Conservation (phyloP, 2,329 filamentous ascomycete species). For the Phialophora verrucosa region DNA sequence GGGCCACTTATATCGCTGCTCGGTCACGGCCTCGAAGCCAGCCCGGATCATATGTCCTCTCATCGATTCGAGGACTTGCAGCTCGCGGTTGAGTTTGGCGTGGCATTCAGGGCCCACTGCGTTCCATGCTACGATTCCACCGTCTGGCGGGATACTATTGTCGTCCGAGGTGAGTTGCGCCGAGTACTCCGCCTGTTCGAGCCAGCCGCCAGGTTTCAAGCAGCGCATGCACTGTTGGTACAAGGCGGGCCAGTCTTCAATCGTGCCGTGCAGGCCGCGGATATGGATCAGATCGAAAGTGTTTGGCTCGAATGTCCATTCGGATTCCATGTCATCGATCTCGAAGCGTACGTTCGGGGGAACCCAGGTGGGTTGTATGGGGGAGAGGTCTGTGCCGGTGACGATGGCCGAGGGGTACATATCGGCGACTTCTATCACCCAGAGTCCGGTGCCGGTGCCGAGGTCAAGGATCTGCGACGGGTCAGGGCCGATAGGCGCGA, state of each 20-base stretch:
- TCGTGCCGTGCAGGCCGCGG: constrained; percentile 61
- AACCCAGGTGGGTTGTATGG: constrained; percentile 47
- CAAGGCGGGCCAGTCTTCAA: constrained; percentile 59
- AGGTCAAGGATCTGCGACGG: constrained; percentile 44
- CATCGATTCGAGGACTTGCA: constrained; percentile 38
- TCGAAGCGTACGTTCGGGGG: constrained; percentile 63
- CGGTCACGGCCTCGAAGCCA: constrained; percentile 43
- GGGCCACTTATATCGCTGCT: constrained; percentile 42
- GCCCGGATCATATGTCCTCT: constrained; percentile 41
- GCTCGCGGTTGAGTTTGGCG: constrained; percentile 43
- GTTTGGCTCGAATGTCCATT: constrained; percentile 60
- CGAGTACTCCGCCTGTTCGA: constrained; percentile 44
- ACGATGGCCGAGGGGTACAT: constrained; percentile 41
- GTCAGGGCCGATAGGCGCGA: constrained; percentile 46
- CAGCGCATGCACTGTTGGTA: constrained; percentile 38
- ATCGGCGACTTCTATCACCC: constrained; percentile 42
- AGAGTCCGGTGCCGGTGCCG: constrained; percentile 31
- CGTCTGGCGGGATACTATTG: constrained; percentile 44
- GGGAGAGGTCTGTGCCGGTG: constrained; percentile 39
- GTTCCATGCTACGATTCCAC: constrained; percentile 45
- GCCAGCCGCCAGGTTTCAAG: constrained; percentile 49
- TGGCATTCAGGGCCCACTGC: constrained; percentile 42
- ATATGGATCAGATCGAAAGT: constrained; percentile 67
- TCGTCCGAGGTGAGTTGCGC: constrained; percentile 42
- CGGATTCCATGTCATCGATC: constrained; percentile 63